These are phyloP conservation scores for Saturnispora sanitii DNA, from an alignment of 805 yeast genomes.

Conservation along the genomic window DNA sequence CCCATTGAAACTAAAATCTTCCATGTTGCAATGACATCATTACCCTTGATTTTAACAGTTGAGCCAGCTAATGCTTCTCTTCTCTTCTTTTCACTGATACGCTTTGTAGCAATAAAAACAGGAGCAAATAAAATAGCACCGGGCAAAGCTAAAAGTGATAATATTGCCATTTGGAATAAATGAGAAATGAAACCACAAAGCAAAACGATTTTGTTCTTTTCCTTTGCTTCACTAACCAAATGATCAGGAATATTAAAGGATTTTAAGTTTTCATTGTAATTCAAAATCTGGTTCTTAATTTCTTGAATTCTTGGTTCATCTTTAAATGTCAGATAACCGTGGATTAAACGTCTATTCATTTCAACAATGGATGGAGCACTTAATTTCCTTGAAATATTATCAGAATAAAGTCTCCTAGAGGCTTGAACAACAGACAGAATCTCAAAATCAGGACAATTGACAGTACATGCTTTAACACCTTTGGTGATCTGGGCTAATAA, in stretches of 20 bases:
- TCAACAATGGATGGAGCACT: conserved; percentile 83
- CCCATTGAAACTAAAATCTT: conserved; percentile 84
- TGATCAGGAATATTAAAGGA: conserved; percentile 47
- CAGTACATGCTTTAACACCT: conserved; percentile 77
- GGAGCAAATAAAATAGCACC: conserved; percentile 87
- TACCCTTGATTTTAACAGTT: conserved; percentile 82
- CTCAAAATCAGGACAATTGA: conserved; percentile 81
- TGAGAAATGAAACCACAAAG: conserved; percentile 20
- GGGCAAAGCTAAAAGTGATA: conserved; percentile 65
- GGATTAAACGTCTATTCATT: conserved; percentile 77
- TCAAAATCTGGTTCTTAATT: conserved; percentile 52
- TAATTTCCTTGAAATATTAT: conserved; percentile 57
- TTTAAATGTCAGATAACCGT: conserved; percentile 68
- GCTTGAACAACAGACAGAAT: conserved; percentile 85
- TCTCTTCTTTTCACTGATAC: conserved; percentile 65
- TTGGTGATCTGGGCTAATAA: conserved; percentile 60
- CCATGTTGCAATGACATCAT: conserved; percentile 96
- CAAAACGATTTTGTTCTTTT: conserved; percentile 18
- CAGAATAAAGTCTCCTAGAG: conserved; percentile 79
- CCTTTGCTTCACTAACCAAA: conserved; percentile 39
- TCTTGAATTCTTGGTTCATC: conserved; percentile 58
- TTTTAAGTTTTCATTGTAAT: conserved; percentile 53
- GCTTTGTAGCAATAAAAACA: conserved; percentile 69
- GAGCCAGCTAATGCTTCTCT: conserved; percentile 74
- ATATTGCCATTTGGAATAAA: conserved; percentile 38